Evolutionary conservation across 768 basidiomycete species (phyloP).

Genomic region (Russula vinacea): DNA sequence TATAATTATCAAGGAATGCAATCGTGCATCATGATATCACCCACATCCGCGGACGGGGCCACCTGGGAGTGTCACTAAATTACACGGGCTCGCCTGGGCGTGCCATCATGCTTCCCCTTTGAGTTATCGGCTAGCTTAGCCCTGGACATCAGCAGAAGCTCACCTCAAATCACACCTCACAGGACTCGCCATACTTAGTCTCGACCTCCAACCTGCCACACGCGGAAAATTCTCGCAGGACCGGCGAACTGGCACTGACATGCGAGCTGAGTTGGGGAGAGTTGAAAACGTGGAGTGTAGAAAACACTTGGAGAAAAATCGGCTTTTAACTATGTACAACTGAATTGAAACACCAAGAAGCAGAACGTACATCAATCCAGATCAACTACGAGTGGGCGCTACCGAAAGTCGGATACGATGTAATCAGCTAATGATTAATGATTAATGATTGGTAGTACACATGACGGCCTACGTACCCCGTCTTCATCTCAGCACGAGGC

Average conservation of each 20-base stretch:
- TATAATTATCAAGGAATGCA: neutral
- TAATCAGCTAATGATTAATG: conserved; percentile 49
- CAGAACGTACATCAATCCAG: conserved; percentile 42
- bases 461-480: conserved; percentile 39
- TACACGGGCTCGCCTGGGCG: conserved; percentile 62
- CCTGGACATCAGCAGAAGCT: conserved; percentile 5
- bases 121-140: neutral
- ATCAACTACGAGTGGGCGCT: conserved; percentile 55
- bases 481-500: conserved; percentile 52
- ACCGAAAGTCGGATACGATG: conserved; percentile 69
- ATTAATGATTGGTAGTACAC: conserved; percentile 30
- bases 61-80: conserved; percentile 45
- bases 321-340: conserved; percentile 49
- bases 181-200: conserved; percentile 67
- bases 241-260: conserved; percentile 68
- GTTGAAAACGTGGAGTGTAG: conserved; percentile 60
- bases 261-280: conserved; percentile 61
- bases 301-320: conserved; percentile 68
- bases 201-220: conserved; percentile 64
- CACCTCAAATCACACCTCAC: conserved; percentile 34
- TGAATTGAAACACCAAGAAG: neutral
- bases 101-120: conserved; percentile 50
- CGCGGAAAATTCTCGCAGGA: conserved; percentile 61
- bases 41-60: conserved; percentile 28
- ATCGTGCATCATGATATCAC: neutral